Base-by-base conservation (phyloP, 2,329 filamentous ascomycete species). In the Alternaria sp. region DNA sequence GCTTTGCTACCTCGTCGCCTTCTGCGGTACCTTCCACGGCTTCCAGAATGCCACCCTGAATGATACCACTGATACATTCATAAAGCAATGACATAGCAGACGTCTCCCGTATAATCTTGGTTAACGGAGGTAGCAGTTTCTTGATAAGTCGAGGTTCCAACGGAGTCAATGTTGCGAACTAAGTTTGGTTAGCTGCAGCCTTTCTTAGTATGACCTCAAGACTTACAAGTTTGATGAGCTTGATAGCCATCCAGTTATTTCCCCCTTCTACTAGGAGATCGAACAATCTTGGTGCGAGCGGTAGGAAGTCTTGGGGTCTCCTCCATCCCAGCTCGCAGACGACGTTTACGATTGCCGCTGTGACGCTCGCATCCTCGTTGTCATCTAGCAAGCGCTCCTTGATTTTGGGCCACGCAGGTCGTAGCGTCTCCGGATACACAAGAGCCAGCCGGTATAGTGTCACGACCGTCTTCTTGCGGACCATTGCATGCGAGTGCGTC, bases 201-300 rank as follows among this genome's bases (percentile, higher is more conserved):
- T 22, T 14, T 11, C 18, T 25, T n/a, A 11, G 20, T 4, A 18
- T 11, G 25, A 5, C n/a, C 1, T 30, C 12, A 10, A 36, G 12
- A 81, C 87, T 68, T 78, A 94, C 92, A 65, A 99, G 86, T 81
- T 99, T 99, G 78, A 99, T 98, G 64, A 99, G 88, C 78, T 99
- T 99, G 77, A 99, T 99, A 60, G 94, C 94, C 94, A 99, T 98
- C 95, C 95, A 99, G 79, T 99, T 99, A 80, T 99, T 98, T 38
- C 91, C 91, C 57, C 93, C 90, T 62, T 96, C 91, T 12, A 97
- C 94, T 27, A 99, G 83, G 18, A 99, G 85, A 75, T 97, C 94
- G 72, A 98, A 99, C 27, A 99, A 81, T 60, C 95, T 86, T 9
- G 95, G 95, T 0, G 95, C 95, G 30, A 99, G 84, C 14, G 95